Evolutionary conservation across 805 yeast species (phyloP), one percentile per base, ranked within the genome.

Genomic region (Kodamaea kaohsiungensis): DNA sequence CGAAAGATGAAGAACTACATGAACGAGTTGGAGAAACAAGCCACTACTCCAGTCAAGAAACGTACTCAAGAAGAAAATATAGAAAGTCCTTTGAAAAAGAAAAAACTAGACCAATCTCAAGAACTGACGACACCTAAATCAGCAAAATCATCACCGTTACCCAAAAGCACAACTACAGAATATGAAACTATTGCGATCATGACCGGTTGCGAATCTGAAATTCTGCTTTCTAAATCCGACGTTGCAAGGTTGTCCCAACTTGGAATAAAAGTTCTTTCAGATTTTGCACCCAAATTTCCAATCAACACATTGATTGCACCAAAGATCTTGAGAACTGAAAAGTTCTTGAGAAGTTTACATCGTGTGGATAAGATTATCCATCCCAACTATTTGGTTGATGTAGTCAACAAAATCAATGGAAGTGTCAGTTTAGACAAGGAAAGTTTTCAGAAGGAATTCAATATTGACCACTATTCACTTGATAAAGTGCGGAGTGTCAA

Each of bases 261-360:
- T 9, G 96, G 96, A 0, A 80, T 92, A 30, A 69, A 70, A 22
- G 70, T 88, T 1, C 67, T 73, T 15, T 70, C 76, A 12, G 82
- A 79, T 2, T 75, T 75, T 7, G 69, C 74, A 15, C 56, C 80
- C 6, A 76, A 75, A 47, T 67, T 77, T 45, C 49, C 50, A 8
- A 61, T 66, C 51, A 81, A 83, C 61, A 69, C 82, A 0, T 70
- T 88, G 9, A 82, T 92, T 9, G 92, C 98, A 0, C 97, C 98
- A 1, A 84, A 84, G 56, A 77, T 88, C n/a, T 65, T 88, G 61
- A 76, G 98, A 59, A 93, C 98, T 0, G 96, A 88, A 54, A 95
- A 93, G 70, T 92, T 93, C 63, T 76, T 93, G 52, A 80, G 81
- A 43, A 84, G 91, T 17, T 70, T 91, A 49, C 82, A 91, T 51